Base-by-base conservation (phyloP, 2,329 filamentous ascomycete species). In the Ceratocystis diversiconidia region DNA sequence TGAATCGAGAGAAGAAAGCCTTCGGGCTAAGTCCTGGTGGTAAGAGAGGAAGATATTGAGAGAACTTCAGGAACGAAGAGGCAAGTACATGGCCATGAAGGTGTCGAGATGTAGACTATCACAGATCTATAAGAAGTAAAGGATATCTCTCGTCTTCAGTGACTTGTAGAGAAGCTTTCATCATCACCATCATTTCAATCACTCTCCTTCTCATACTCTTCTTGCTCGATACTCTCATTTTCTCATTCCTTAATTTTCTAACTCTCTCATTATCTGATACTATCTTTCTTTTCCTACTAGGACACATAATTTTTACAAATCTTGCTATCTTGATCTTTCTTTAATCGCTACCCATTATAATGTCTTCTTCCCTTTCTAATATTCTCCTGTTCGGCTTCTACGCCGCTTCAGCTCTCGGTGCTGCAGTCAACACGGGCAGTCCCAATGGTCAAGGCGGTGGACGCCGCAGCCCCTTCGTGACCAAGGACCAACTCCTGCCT, bases 291-390 rank as follows among this genome's bases (percentile, higher is more conserved):
- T 4, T 62, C 12, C 19, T 46, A 17, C 22, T 44, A 22, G 5
- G 36, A 4, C 10, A 12, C 10, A 4, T 1, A 41, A 32, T 7
- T 15, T 41, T 15, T 12, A 4, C 10, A 41, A 41, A 41, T 41
- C 36, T 41, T 12, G 10, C 36, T 5, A 41, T 15, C 36, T 41
- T 41, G 10, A 12, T 43, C 8, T 41, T 48, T 22, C 46, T 19
- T 15, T 19, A 7, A 48, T 48, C 0, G 1, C 55, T 43, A 12
- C 15, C 43, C 0, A 30, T 8, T 17, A 62, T 36, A 28, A 62
- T 65, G 55, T 61, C 55, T 55, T 28, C 28, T 43, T 65, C 62
- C 12, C 43, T 62, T 17, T 62, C 61, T 10, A 62, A 62, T n/a
- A 19, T 57, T 36, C 60, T 66, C 28, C 36, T 63, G 22, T 55